phyloP scores from a whole-genome alignment of 1,284 basidiomycete species.

The Ustilago cynodontis region DNA sequence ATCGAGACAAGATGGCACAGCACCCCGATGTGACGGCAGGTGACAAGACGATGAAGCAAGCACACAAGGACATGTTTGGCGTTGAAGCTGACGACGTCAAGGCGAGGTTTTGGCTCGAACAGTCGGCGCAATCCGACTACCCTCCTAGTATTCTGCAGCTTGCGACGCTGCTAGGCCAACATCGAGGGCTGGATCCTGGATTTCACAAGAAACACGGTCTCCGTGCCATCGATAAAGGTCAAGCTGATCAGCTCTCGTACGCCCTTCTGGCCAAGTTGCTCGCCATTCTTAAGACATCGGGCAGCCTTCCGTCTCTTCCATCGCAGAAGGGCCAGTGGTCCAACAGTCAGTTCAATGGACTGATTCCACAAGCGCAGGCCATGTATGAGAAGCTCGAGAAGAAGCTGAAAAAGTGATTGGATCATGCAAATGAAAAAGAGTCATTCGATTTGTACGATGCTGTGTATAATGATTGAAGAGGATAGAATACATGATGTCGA shows the following conservation, averaged over 20 bases:
- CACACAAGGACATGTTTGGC: slow-evolving; percentile 52
- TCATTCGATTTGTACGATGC: neutral
- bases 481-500: neutral
- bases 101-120: slow-evolving; percentile 59
- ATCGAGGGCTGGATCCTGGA: slow-evolving; percentile 34
- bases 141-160: slow-evolving; percentile 47
- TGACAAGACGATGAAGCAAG: slow-evolving; percentile 45
- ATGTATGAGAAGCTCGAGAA: slow-evolving; percentile 48
- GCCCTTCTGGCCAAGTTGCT: slow-evolving; percentile 47
- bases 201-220: slow-evolving; percentile 17
- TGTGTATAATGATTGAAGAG: neutral
- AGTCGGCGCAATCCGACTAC: slow-evolving; percentile 40
- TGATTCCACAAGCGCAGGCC: slow-evolving; percentile 46
- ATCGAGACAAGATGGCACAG: slow-evolving; percentile 42
- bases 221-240: slow-evolving; percentile 21
- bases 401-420: slow-evolving; percentile 21
- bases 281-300: slow-evolving; percentile 46
- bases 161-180: slow-evolving; percentile 35
- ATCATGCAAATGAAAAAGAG: neutral
- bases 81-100: slow-evolving; percentile 53
- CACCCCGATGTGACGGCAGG: slow-evolving; percentile 35
- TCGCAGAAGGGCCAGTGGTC: slow-evolving; percentile 50
- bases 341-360: slow-evolving; percentile 45
- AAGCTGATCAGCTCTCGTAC: slow-evolving; percentile 46
- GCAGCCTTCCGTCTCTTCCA: slow-evolving; percentile 44